Conservation (phyloP, 1,284 basidiomycete genomes). For the Ceratobasidium sp. region DNA sequence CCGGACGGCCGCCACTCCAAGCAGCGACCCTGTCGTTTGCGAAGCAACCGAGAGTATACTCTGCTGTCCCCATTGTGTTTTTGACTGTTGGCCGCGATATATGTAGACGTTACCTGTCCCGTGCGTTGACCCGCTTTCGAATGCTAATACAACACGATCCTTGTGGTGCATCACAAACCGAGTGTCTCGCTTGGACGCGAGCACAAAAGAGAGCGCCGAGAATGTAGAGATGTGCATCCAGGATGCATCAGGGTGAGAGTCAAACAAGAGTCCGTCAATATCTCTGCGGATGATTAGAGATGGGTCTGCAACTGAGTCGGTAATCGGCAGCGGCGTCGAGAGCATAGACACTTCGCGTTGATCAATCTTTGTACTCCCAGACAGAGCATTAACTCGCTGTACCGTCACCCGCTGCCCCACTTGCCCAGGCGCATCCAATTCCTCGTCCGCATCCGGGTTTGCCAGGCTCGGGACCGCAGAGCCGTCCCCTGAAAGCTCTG, state of each 20-base stretch:
- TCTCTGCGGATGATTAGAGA: constrained; percentile 81
- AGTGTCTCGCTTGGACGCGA: constrained; percentile 92
- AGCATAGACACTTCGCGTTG: constrained; percentile 49
- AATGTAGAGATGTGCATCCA: constrained; percentile 88
- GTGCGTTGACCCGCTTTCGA: constrained; percentile 75
- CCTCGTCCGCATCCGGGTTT: constrained; percentile 86
- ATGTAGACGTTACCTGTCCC: constrained; percentile 83
- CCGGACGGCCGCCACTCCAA: constrained; percentile 77
- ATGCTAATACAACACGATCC: constrained; percentile 73
- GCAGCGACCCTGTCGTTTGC: constrained; percentile 74
- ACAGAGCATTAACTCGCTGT: constrained; percentile 67
- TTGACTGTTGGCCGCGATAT: constrained; percentile 67
- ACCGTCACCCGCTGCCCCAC: constrained; percentile 72
- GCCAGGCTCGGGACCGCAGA: constrained; percentile 78
- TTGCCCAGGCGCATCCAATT: constrained; percentile 70
- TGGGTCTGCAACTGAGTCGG: constrained; percentile 56
- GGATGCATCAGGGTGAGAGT: constrained; percentile 57
- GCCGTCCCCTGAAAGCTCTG: constrained; percentile 71
- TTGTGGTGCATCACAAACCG: constrained; percentile 82
- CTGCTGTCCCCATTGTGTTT: constrained; percentile 77
- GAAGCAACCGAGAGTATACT: constrained; percentile 80
- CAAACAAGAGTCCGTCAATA: constrained; percentile 85
- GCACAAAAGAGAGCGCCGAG: constrained; percentile 92
- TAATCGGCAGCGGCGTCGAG: constrained; percentile 53
- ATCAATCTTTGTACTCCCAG: constrained; percentile 46